phyloP scores from a whole-genome alignment of 73 alveolate species.

The Effrenium voratum region DNA sequence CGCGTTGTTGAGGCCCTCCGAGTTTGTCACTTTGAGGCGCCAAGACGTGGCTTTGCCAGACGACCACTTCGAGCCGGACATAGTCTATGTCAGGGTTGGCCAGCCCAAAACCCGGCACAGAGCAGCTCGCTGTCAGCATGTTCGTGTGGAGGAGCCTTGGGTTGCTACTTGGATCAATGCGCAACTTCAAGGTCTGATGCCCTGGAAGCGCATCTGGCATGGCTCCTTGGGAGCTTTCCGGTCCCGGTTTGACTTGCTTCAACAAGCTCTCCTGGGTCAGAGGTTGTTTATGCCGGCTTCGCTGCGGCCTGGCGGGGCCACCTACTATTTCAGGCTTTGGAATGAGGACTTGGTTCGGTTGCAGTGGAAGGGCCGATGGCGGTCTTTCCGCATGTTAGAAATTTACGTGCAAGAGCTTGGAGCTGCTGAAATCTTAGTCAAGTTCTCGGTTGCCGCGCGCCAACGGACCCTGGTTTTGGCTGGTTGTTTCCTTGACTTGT shows the following conservation, averaged over 20 bases:
- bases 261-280: background rate
- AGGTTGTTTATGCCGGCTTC: background rate
- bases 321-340: background rate
- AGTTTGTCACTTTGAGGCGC: conserved; percentile 7
- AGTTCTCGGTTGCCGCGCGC: background rate
- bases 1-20: conserved; percentile 47
- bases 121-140: conserved; percentile 9
- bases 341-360: background rate
- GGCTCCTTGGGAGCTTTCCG: conserved; percentile 35
- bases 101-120: conserved; percentile 44
- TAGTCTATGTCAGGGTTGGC: conserved; percentile 13
- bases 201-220: conserved; percentile 35
- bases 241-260: conserved; percentile 9
- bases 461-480: conserved; percentile 28
- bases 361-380: conserved; percentile 53
- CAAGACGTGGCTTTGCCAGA: conserved; percentile 22
- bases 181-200: background rate
- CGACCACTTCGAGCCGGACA: conserved; percentile 30
- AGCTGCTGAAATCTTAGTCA: conserved; percentile 18
- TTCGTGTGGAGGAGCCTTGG: conserved; percentile 18
- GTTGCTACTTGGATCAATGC: background rate
- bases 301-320: conserved; percentile 42
- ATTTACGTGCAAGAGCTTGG: conserved; percentile 53
- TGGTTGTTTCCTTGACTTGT: background rate
- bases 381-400: conserved; percentile 16